Evolutionary conservation across 176 grass and related monocot genomes (phyloP).

Genomic region (Cymbopogon citratus): DNA sequence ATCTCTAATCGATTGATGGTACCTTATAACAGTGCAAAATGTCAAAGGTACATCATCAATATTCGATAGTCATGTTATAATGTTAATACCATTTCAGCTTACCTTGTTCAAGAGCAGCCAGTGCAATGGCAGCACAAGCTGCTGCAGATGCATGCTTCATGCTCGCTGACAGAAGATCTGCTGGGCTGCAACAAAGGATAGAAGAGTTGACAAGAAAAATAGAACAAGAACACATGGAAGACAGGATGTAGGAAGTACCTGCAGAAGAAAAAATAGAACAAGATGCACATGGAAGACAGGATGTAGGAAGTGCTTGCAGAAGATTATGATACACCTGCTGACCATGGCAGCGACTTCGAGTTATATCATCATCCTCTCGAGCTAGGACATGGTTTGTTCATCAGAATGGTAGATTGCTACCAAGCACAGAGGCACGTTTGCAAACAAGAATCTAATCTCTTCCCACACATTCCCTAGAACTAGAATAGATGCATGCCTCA

Average conservation of each 20-base stretch:
- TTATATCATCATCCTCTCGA: constrained; percentile 34
- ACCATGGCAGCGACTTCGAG: constrained; percentile 58
- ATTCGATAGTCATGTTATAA: constrained; percentile 13
- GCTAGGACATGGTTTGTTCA: constrained; percentile 34
- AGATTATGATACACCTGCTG: constrained; percentile 57
- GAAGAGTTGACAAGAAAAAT: constrained; percentile 75
- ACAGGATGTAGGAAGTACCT: too few relatives aligned
- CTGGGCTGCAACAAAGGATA: constrained; percentile 52
- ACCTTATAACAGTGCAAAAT: not conserved
- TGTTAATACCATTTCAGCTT: constrained; percentile 32
- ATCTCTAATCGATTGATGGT: not conserved
- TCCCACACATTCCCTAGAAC: not conserved
- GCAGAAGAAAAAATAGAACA: constrained; percentile 66
- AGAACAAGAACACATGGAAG: constrained; percentile 38
- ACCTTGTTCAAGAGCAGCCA: constrained; percentile 40
- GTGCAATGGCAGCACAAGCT: constrained; percentile 74
- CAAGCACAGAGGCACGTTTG: constrained; percentile 58
- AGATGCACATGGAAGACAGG: constrained; percentile 34
- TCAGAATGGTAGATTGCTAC: constrained; percentile 47
- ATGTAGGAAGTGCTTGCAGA: not conserved
- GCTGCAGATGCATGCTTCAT: constrained; percentile 66
- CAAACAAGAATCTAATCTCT: constrained; percentile 48
- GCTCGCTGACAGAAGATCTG: constrained; percentile 67
- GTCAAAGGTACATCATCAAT: not conserved
- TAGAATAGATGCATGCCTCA: not conserved